Conservation (phyloP, 768 basidiomycete genomes). For the Tylopilus rubrobrunneus region DNA sequence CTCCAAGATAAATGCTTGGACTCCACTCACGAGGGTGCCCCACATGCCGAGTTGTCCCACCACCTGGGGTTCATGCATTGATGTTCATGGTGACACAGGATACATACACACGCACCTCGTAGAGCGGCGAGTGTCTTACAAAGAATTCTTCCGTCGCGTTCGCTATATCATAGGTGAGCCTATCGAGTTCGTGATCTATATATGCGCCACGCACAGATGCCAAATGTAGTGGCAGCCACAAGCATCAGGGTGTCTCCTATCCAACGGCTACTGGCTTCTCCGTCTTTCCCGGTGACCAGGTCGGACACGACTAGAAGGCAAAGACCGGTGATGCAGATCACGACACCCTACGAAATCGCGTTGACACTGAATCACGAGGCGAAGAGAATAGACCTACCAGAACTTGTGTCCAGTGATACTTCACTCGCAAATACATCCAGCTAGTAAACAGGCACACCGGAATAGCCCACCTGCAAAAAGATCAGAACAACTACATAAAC, state of each 20-base stretch:
- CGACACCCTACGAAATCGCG: conserved; percentile 48
- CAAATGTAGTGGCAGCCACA: conserved; percentile 79
- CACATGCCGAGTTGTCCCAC: conserved; percentile 85
- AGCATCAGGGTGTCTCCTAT: conserved; percentile 86
- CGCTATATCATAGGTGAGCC: conserved; percentile 39
- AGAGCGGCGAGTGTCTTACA: conserved; percentile 73
- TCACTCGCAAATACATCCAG: conserved; percentile 74
- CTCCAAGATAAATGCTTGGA: conserved; percentile 72
- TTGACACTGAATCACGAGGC: too few relatives aligned
- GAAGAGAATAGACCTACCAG: conserved; percentile 40
- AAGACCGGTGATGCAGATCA: conserved; percentile 68
- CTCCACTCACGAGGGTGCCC: conserved; percentile 70
- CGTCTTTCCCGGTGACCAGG: conserved; percentile 69
- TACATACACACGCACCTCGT: conserved; percentile 46
- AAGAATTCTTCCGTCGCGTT: conserved; percentile 89
- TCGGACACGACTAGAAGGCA: conserved; percentile 79
- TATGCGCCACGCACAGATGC: conserved; percentile 57
- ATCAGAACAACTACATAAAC: background rate
- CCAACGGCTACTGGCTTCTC: conserved; percentile 54
- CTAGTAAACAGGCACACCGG: conserved; percentile 79
- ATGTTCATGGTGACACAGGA: background rate
- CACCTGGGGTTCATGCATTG: conserved; percentile 39
- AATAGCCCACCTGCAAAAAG: conserved; percentile 68
- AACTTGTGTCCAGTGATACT: conserved; percentile 81
- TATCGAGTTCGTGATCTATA: background rate